Evolutionary conservation across 2,329 filamentous ascomycete species (phyloP).

Genomic region (Arthroderma uncinatum): DNA sequence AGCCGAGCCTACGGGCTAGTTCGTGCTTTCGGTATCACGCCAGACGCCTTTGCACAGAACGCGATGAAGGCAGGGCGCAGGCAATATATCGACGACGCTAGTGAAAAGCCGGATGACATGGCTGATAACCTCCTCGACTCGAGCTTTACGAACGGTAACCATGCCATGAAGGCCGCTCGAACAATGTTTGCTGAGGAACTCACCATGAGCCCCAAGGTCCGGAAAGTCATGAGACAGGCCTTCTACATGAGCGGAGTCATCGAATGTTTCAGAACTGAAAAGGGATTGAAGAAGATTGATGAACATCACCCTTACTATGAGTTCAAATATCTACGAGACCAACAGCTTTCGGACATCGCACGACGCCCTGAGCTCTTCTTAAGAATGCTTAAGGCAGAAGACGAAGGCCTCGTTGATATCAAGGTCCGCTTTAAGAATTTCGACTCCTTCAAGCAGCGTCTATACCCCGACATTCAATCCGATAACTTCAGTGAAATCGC

Average conservation of each 20-base stretch:
- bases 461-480: conserved; percentile 77
- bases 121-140: conserved; percentile 65
- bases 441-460: conserved; percentile 60
- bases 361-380: conserved; percentile 79
- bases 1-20: conserved; percentile 73
- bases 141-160: conserved; percentile 63
- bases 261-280: conserved; percentile 83
- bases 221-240: conserved; percentile 69
- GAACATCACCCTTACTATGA: conserved; percentile 95
- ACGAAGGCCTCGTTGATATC: conserved; percentile 83
- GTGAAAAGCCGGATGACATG: conserved; percentile 69
- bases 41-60: conserved; percentile 81
- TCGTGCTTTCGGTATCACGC: conserved; percentile 76
- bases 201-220: conserved; percentile 74
- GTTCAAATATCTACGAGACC: conserved; percentile 89
- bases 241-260: conserved; percentile 78
- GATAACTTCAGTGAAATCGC: conserved; percentile 93
- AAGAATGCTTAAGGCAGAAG: conserved; percentile 94
- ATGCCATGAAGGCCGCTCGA: conserved; percentile 68
- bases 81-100: conserved; percentile 73
- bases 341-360: conserved; percentile 71
- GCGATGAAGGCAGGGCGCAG: conserved; percentile 66
- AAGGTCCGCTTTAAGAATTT: conserved; percentile 66
- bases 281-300: conserved; percentile 84
- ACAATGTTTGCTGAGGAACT: conserved; percentile 87